Evolutionary conservation across 2,329 filamentous ascomycete genomes (phyloP).

Genomic region (Trichoderma atroviride): DNA sequence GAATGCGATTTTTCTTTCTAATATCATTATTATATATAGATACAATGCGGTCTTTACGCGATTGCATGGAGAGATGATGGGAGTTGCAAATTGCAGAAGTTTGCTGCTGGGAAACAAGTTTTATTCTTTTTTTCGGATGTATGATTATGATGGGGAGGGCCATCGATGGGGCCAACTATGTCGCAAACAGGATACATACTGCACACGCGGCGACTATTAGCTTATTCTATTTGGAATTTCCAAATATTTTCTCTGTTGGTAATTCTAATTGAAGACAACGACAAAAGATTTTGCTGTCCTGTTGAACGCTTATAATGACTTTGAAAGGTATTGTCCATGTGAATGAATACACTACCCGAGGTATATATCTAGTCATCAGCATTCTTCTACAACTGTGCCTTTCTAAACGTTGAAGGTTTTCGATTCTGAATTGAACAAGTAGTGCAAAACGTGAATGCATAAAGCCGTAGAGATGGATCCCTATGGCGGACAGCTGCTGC

Average conservation of each 20-base stretch:
- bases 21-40: constrained; percentile 1
- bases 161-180: neutral
- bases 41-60: neutral
- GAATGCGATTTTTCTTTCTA: neutral
- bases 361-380: neutral
- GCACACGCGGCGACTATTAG: constrained; percentile 3
- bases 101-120: neutral
- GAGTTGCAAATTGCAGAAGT: neutral
- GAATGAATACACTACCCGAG: neutral
- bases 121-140: constrained; percentile 4
- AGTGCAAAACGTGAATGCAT: neutral
- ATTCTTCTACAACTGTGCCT: neutral
- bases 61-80: constrained; percentile 13
- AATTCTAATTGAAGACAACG: constrained; percentile 4
- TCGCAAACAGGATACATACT: constrained; percentile 25
- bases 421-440: neutral
- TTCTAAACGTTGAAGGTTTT: neutral
- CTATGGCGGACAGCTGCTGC: neutral
- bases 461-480: neutral
- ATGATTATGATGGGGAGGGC: constrained; percentile 17
- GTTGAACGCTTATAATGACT: neutral
- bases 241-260: constrained; percentile 15
- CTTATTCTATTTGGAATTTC: neutral
- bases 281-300: neutral
- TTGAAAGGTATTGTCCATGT: neutral